A percentile compares a stretch with the other conserved stretches of the same genome.
These are phyloP conservation scores for Fusarium citri DNA, from an alignment of 2,329 filamentous ascomycete species.

Conservation along the genomic window DNA sequence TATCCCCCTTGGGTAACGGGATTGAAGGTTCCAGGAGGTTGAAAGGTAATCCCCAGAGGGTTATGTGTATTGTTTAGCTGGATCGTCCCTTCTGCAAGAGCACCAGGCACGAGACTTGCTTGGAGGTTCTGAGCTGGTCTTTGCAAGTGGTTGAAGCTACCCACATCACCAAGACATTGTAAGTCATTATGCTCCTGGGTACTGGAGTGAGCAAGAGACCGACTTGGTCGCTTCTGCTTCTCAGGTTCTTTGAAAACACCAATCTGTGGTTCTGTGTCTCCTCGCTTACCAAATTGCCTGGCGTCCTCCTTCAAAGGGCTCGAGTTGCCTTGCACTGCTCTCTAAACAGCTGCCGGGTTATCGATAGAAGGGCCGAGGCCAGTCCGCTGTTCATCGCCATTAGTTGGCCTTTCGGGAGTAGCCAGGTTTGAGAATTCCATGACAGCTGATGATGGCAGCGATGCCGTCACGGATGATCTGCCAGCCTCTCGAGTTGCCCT, in stretches of 20 bases:
- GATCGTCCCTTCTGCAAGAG: neutral
- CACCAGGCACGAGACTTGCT: neutral
- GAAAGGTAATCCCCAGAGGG: slow-evolving; percentile 12
- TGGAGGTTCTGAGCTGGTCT: neutral
- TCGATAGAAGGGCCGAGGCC: slow-evolving; percentile 9
- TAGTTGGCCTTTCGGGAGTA: neutral
- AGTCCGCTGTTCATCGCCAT: neutral
- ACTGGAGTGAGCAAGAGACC: neutral
- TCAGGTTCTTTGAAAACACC: slow-evolving; percentile 10
- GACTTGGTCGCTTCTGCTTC: slow-evolving; percentile 8
- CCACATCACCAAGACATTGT: neutral
- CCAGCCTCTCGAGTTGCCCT: slow-evolving; percentile 15
- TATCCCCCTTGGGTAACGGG: neutral
- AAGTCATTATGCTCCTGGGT: neutral
- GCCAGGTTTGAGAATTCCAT: slow-evolving; percentile 33
- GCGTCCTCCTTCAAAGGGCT: slow-evolving; percentile 7
- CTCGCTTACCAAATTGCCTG: slow-evolving; percentile 3
- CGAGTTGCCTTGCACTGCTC: slow-evolving; percentile 32
- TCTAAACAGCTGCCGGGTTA: slow-evolving; percentile 39
- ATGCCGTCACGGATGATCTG: slow-evolving; percentile 31
- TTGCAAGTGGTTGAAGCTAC: neutral
- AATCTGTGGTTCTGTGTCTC: slow-evolving; percentile 1
- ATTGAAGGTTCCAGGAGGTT: slow-evolving; percentile 1
- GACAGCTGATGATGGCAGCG: slow-evolving; percentile 40
- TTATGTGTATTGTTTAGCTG: neutral